These are phyloP conservation scores for Spiromyces aspiralis DNA, from an alignment of 371 early-diverging fungal species.

Conservation along the genomic window DNA sequence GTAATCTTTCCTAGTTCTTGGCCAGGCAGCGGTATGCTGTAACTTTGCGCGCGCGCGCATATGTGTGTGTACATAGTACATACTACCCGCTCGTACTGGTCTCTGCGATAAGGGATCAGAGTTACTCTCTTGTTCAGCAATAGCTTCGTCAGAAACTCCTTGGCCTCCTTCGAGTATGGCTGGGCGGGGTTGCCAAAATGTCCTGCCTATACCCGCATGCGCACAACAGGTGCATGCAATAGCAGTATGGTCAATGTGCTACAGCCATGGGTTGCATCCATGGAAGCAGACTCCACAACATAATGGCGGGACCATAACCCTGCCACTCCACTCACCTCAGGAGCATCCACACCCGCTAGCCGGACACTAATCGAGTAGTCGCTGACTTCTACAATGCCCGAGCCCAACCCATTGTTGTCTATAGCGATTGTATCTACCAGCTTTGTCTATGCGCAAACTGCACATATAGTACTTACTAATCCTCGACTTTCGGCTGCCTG, in stretches of 20 bases:
- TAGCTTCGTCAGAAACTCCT: slow-evolving; percentile 13
- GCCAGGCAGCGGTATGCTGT: too few relatives aligned
- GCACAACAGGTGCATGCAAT: too few relatives aligned
- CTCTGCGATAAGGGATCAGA: slow-evolving; percentile 18
- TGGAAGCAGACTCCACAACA: too few relatives aligned
- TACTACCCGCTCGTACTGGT: slow-evolving; percentile 23
- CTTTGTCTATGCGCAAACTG: neutral
- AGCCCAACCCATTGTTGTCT: too few relatives aligned
- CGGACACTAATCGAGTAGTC: slow-evolving; percentile 19
- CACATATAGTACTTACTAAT: neutral
- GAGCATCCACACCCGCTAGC: slow-evolving; percentile 24
- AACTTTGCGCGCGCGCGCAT: too few relatives aligned
- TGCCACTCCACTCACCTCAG: slow-evolving; percentile 11
- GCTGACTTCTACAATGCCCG: slow-evolving; percentile 10
- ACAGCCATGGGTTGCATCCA: too few relatives aligned
- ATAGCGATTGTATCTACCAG: too few relatives aligned
- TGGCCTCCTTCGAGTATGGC: slow-evolving; percentile 22
- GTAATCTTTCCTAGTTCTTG: too few relatives aligned
- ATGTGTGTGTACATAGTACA: too few relatives aligned
- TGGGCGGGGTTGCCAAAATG: slow-evolving; percentile 28
- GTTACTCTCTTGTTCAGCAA: slow-evolving; percentile 11
- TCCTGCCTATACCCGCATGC: slow-evolving; percentile 1
- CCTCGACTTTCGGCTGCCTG: neutral
- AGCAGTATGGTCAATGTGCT: too few relatives aligned
- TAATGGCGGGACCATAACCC: too few relatives aligned